Percentiles rank a stretch among this genome's conserved stretches.
phyloP scores from a whole-genome alignment of 73 alveolate species.

The Breviolum minutum region DNA sequence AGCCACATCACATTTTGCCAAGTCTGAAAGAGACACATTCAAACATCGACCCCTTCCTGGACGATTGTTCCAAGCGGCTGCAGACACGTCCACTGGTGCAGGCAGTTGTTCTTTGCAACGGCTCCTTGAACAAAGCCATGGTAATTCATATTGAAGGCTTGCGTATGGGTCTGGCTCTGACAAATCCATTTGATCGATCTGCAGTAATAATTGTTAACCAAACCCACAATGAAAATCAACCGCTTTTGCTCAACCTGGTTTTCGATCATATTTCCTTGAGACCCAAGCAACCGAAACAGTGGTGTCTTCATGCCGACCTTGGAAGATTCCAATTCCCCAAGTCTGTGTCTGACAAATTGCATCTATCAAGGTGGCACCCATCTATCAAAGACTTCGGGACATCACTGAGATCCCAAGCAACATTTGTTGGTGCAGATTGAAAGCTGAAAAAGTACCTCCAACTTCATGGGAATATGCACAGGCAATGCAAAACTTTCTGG shows the following conservation, averaged over 20 bases:
- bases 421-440: constrained; percentile 14
- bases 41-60: no score
- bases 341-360: not conserved
- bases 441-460: constrained; percentile 16
- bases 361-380: not conserved
- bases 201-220: no score
- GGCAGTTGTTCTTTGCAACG: constrained; percentile 53
- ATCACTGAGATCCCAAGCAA: not conserved
- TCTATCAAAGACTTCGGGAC: not conserved
- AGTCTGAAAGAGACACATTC: no score
- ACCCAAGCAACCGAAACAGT: constrained; percentile 28
- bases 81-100: not conserved
- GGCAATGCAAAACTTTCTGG: no score
- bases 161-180: no score
- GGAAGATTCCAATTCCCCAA: not conserved
- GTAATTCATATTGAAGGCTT: not conserved
- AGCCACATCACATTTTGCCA: no score
- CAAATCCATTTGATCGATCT: no score
- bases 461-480: no score
- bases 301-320: constrained; percentile 14
- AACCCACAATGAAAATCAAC: no score
- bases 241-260: not conserved
- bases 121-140: not conserved
- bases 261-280: not conserved
- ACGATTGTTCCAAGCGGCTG: not conserved